Percentiles rank a stretch among this genome's conserved stretches.
phyloP scores from a whole-genome alignment of 176 grass and related monocot species.

The Pontederia crassipes region DNA sequence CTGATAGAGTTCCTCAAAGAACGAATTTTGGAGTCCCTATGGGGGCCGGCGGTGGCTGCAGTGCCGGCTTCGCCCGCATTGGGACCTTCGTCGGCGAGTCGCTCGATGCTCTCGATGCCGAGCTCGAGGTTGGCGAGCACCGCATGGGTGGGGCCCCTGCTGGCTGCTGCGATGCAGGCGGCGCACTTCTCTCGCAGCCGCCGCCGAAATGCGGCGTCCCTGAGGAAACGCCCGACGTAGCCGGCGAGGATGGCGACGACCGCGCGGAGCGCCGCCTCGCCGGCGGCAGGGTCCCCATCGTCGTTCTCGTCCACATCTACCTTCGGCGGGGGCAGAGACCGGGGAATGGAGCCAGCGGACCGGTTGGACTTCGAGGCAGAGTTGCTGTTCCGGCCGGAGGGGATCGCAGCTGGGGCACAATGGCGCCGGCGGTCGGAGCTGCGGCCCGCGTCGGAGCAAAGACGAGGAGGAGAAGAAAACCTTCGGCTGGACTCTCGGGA shows the following conservation, averaged over 20 bases:
- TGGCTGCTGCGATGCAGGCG: constrained; percentile 26
- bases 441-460: neutral
- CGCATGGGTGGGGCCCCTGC: constrained; percentile 27
- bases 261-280: constrained; percentile 22
- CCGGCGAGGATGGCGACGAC: constrained; percentile 64
- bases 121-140: constrained; percentile 89
- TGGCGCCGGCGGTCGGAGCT: constrained; percentile 12
- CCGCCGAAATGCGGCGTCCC: constrained; percentile 48
- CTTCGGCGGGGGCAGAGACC: neutral
- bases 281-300: neutral
- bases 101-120: constrained; percentile 74
- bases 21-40: constrained; percentile 70
- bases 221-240: constrained; percentile 66
- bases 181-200: constrained; percentile 59
- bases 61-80: neutral
- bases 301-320: neutral
- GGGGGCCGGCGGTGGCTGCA: neutral
- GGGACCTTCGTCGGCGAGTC: constrained; percentile 44
- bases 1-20: constrained; percentile 85
- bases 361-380: neutral
- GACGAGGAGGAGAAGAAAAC: neutral
- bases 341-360: neutral
- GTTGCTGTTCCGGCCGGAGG: constrained; percentile 8
- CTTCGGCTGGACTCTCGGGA: constrained; percentile 23
- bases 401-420: neutral